These are phyloP conservation scores for Cornus controversa DNA, from an alignment of 148 eudicot genomes.

Conservation along the genomic window DNA sequence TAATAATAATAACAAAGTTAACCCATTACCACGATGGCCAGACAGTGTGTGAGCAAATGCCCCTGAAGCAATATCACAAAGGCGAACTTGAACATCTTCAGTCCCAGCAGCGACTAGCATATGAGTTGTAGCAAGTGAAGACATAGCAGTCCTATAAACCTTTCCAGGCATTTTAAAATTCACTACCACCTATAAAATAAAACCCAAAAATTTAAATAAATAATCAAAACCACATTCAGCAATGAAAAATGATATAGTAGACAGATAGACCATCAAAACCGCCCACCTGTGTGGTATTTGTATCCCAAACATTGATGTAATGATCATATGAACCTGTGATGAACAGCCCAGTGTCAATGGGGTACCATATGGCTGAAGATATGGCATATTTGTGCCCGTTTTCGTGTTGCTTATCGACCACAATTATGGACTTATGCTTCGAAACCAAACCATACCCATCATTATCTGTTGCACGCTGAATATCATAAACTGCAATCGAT, in stretches of 20 bases:
- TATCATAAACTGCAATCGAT: constrained; percentile 80
- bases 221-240: not conserved
- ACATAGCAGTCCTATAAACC: constrained; percentile 91
- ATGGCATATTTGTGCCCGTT: constrained; percentile 81
- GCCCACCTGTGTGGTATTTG: constrained; percentile 81
- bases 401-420: constrained; percentile 77
- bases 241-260: no score
- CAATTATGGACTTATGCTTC: constrained; percentile 60
- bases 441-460: constrained; percentile 61
- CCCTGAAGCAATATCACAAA: constrained; percentile 96
- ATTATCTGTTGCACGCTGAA: constrained; percentile 69
- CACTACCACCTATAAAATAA: constrained; percentile 56
- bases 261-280: not conserved
- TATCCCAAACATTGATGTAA: constrained; percentile 92
- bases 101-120: constrained; percentile 95
- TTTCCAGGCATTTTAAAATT: constrained; percentile 98
- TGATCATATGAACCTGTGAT: constrained; percentile 94
- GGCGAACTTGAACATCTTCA: constrained; percentile 99
- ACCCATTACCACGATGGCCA: constrained; percentile 88
- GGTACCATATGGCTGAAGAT: constrained; percentile 94
- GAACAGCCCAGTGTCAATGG: constrained; percentile 87
- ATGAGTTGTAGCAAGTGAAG: constrained; percentile 78
- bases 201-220: not conserved
- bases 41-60: constrained; percentile 97
- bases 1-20: no score